Percentiles rank a stretch among this genome's conserved stretches.
Evolutionary conservation across 164 flowering plant species (phyloP).

Genomic region (Echeveria elegans): DNA sequence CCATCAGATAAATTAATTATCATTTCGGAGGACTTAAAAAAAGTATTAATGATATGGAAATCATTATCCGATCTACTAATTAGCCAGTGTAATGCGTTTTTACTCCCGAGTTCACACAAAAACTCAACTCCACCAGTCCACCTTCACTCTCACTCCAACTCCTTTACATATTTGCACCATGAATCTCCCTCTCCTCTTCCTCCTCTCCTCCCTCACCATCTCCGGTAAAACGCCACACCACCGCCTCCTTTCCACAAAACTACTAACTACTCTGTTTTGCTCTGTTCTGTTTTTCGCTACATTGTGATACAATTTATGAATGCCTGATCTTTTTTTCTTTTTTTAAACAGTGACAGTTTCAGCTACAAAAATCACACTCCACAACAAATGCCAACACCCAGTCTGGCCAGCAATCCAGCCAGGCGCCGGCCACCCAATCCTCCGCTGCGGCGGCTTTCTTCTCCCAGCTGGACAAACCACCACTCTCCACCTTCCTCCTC

Average conservation of each 20-base stretch:
- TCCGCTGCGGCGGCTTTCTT: conserved; percentile 52
- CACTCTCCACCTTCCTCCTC: conserved; percentile 25
- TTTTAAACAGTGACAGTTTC: conserved; percentile 3
- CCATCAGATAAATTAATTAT: too few species aligned
- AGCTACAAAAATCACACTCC: conserved; percentile 41
- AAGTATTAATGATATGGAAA: too few species aligned
- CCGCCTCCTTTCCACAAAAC: too few species aligned
- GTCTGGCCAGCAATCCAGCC: conserved; percentile 69
- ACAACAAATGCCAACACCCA: conserved; percentile 55
- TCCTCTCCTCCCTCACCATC: not conserved
- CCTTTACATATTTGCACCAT: not conserved
- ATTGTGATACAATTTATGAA: not conserved
- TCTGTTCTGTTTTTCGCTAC: not conserved
- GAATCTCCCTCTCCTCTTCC: not conserved
- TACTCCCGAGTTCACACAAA: too few species aligned
- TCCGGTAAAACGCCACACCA: too few species aligned
- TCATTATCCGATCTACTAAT: too few species aligned
- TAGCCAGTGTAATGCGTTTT: too few species aligned
- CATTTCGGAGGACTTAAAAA: too few species aligned
- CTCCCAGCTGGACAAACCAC: conserved; percentile 33
- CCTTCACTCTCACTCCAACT: not conserved
- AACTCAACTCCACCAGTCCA: not conserved
- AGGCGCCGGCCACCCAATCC: conserved; percentile 42
- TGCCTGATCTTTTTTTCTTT: not conserved
- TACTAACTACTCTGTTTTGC: too few species aligned